Evolutionary conservation across 257 asterid genomes (phyloP).

Genomic region (Agastache rugosa): DNA sequence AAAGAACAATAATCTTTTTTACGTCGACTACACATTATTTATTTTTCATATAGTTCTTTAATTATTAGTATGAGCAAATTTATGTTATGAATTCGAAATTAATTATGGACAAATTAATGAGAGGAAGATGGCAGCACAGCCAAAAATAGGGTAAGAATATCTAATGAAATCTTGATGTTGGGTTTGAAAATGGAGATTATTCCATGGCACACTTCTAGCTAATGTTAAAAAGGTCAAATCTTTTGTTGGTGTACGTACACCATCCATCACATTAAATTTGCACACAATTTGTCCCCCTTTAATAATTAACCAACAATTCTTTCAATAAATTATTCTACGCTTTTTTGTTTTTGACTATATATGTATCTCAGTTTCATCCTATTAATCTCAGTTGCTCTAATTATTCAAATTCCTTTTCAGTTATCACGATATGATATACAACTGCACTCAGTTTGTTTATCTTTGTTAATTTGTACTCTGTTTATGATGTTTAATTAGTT

Average conservation of each 20-base stretch:
- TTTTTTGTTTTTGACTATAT: background rate
- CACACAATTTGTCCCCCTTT: slow-evolving; percentile 27
- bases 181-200: background rate
- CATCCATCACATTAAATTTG: slow-evolving; percentile 31
- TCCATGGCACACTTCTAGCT: background rate
- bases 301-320: background rate
- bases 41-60: background rate
- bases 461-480: no score
- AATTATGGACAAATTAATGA: background rate
- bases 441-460: no score
- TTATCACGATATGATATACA: no score
- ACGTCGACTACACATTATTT: no score
- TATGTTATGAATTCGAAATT: background rate
- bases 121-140: background rate
- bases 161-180: slow-evolving; percentile 20
- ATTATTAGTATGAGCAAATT: background rate
- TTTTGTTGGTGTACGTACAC: slow-evolving; percentile 10
- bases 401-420: no score
- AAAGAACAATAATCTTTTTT: no score
- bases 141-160: slow-evolving; percentile 6
- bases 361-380: no score
- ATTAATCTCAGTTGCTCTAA: no score
- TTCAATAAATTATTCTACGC: background rate
- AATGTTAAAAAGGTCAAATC: slow-evolving; percentile 14
- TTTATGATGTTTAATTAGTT: no score